phyloP scores from a whole-genome alignment of 2,329 filamentous ascomycete species.

The Diaporthe citri region DNA sequence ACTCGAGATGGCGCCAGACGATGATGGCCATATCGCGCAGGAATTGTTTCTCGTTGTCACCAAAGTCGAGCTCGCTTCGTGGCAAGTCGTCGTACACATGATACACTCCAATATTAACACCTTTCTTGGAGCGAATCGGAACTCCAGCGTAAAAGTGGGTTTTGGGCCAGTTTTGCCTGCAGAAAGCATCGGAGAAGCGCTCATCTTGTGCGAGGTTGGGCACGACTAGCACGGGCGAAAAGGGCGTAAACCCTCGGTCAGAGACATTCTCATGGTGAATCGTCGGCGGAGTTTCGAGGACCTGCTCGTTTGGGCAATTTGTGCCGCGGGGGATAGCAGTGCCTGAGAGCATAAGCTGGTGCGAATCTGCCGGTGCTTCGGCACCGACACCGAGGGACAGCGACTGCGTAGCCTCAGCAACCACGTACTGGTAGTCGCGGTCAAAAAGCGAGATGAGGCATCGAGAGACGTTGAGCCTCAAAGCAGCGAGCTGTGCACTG shows the following conservation, averaged over 20 bases:
- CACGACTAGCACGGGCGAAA: conserved; percentile 32
- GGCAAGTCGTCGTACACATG: conserved; percentile 25
- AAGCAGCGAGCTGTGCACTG: conserved; percentile 59
- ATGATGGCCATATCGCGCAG: conserved; percentile 44
- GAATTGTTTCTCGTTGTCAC: conserved; percentile 40
- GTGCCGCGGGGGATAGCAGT: conserved; percentile 24
- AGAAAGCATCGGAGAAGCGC: conserved; percentile 10
- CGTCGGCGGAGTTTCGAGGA: conserved; percentile 14
- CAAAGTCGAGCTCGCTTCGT: neutral
- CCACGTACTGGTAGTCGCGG: conserved; percentile 33
- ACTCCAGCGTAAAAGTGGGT: conserved; percentile 38
- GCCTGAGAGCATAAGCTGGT: conserved; percentile 16
- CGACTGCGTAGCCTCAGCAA: conserved; percentile 36
- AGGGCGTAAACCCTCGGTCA: neutral
- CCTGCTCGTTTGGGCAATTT: conserved; percentile 19
- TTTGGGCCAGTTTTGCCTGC: neutral
- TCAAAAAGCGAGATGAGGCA: conserved; percentile 44
- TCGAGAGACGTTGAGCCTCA: conserved; percentile 56
- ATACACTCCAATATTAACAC: conserved; percentile 37
- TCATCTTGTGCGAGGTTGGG: conserved; percentile 33
- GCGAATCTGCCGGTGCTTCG: neutral
- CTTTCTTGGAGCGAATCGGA: conserved; percentile 32
- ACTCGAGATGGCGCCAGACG: conserved; percentile 47
- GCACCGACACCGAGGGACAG: neutral
- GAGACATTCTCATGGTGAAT: neutral